Evolutionary conservation across 2,329 filamentous ascomycete genomes (phyloP).

Genomic region (Fusarium luffae): DNA sequence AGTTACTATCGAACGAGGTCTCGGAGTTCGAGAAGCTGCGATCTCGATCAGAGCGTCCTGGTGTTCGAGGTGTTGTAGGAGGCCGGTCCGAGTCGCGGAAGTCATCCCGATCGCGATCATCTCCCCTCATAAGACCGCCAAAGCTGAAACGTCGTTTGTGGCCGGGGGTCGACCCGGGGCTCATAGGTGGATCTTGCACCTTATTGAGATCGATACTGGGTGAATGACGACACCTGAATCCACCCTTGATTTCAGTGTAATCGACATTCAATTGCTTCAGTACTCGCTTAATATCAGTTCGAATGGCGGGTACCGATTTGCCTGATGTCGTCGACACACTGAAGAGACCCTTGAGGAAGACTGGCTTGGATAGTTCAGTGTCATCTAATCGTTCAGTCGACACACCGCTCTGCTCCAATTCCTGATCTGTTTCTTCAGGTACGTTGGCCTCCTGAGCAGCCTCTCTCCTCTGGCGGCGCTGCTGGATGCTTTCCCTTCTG

Average conservation of each 20-base stretch:
- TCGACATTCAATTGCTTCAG: constrained; percentile 89
- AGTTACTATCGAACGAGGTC: constrained; percentile 80
- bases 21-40: constrained; percentile 89
- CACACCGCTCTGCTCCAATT: constrained; percentile 71
- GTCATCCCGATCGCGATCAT: constrained; percentile 76
- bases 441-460: constrained; percentile 80
- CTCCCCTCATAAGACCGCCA: constrained; percentile 69
- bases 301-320: constrained; percentile 86
- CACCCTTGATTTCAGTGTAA: constrained; percentile 90
- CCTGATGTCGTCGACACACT: constrained; percentile 97
- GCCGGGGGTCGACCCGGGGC: constrained; percentile 65
- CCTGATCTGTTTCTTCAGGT: constrained; percentile 89
- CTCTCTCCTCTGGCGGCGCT: constrained; percentile 79
- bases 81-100: constrained; percentile 67
- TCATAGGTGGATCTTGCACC: constrained; percentile 71
- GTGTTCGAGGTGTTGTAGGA: constrained; percentile 56
- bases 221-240: constrained; percentile 87
- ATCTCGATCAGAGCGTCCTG: constrained; percentile 65
- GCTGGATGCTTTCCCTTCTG: constrained; percentile 91
- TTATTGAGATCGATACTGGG: constrained; percentile 90
- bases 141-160: constrained; percentile 88
- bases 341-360: constrained; percentile 95
- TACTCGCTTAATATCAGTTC: constrained; percentile 89
- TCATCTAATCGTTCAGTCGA: constrained; percentile 72
- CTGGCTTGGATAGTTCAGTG: constrained; percentile 88